Conservation (phyloP, 2,329 filamentous ascomycete genomes). For the Fusarium haematococcum region DNA sequence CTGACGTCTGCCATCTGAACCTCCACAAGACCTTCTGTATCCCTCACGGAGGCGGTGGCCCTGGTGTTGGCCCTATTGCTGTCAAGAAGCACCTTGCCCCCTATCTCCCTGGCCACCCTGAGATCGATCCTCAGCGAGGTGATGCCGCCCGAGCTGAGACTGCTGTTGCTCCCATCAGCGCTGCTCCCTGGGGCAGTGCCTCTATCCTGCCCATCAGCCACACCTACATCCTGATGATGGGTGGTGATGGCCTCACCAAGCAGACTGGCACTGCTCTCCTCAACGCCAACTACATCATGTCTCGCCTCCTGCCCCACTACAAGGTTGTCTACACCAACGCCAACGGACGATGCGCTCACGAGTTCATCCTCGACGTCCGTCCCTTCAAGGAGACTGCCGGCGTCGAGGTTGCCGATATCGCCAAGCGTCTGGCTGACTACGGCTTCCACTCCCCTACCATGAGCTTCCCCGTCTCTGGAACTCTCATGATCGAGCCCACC, state of each 20-base stretch:
- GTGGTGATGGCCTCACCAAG: slow-evolving; percentile 78
- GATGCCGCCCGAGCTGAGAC: slow-evolving; percentile 66
- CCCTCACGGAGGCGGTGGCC: slow-evolving; percentile 93
- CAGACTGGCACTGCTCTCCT: slow-evolving; percentile 92
- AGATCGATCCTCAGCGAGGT: slow-evolving; percentile 45
- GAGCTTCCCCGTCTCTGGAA: slow-evolving; percentile 95
- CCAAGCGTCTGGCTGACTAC: slow-evolving; percentile 96
- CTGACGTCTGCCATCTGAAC: slow-evolving; percentile 96
- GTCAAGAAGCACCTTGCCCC: slow-evolving; percentile 84
- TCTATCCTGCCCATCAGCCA: slow-evolving; percentile 94
- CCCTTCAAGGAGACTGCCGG: slow-evolving; percentile 86
- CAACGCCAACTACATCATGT: slow-evolving; percentile 97
- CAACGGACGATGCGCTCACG: slow-evolving; percentile 91
- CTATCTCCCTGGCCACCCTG: slow-evolving; percentile 65
- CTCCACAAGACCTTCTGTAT: slow-evolving; percentile 99
- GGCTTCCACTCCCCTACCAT: slow-evolving; percentile 98
- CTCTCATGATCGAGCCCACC: slow-evolving; percentile 97
- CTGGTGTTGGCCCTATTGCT: slow-evolving; percentile 93
- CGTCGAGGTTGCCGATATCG: slow-evolving; percentile 92
- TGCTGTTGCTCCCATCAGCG: slow-evolving; percentile 44
- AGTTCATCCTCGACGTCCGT: slow-evolving; percentile 94
- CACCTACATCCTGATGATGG: slow-evolving; percentile 96
- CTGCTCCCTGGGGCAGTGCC: slow-evolving; percentile 86
- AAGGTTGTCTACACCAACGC: slow-evolving; percentile 92
- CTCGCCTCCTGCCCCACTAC: slow-evolving; percentile 86